A percentile compares a stretch with the other conserved stretches of the same genome.
Conservation (phyloP, 2,329 filamentous ascomycete genomes). For the Thelonectria discophora region DNA sequence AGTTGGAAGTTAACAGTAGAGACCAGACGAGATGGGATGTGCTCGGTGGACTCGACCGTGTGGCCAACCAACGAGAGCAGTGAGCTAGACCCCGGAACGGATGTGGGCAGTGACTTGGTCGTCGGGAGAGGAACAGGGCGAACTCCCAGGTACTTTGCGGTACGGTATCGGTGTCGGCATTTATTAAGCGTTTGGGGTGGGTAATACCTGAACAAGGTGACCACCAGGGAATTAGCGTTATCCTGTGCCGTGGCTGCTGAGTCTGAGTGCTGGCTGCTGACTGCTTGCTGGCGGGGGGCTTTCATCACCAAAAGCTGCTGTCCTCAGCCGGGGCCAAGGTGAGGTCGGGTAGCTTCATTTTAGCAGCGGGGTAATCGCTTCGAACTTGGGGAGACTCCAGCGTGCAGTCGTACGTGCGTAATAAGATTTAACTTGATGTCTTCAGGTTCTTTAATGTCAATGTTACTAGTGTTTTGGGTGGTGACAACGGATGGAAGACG, state of each 20-base stretch:
- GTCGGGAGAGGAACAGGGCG: constrained; percentile 4
- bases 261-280: no score
- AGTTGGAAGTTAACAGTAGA: background rate
- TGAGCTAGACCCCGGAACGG: constrained; percentile 22
- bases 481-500: no score
- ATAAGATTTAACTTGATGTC: background rate
- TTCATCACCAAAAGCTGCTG: constrained; percentile 10
- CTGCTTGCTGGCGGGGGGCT: no score
- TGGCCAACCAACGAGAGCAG: constrained; percentile 11
- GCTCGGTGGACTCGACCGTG: background rate
- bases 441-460: constrained; percentile 1
- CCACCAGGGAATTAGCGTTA: no score
- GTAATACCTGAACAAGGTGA: constrained; percentile 4
- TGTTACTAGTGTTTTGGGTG: background rate
- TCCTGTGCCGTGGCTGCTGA: no score
- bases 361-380: constrained; percentile 29
- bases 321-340: constrained; percentile 20
- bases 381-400: constrained; percentile 12
- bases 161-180: constrained; percentile 20
- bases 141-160: background rate
- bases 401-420: constrained; percentile 3
- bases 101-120: constrained; percentile 17
- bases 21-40: constrained; percentile 12
- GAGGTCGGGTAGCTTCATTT: constrained; percentile 27
- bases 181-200: constrained; percentile 23